These are phyloP conservation scores for Colletotrichum sp. DNA, from an alignment of 2,329 filamentous ascomycete genomes.

Conservation along the genomic window DNA sequence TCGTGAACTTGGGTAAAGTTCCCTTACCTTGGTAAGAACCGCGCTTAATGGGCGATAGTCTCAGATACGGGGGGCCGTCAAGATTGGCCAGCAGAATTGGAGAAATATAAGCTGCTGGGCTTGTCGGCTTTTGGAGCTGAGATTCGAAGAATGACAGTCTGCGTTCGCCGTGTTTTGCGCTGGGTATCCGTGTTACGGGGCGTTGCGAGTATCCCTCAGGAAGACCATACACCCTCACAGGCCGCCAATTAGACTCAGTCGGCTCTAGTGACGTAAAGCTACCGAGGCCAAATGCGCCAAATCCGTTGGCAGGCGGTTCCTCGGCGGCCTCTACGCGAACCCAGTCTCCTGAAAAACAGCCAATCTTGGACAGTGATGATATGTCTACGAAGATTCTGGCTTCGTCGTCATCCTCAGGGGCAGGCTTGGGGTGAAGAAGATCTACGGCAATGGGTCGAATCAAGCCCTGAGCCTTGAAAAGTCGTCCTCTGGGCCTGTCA, in stretches of 20 bases:
- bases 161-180: conserved; percentile 55
- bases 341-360: conserved; percentile 98
- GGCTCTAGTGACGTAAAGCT: conserved; percentile 66
- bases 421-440: conserved; percentile 83
- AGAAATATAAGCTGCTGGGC: conserved; percentile 75
- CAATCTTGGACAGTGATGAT: conserved; percentile 82
- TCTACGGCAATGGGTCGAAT: conserved; percentile 75
- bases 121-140: conserved; percentile 65
- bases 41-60: conserved; percentile 73
- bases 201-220: conserved; percentile 75
- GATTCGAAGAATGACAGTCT: conserved; percentile 70
- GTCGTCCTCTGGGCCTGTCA: conserved; percentile 73
- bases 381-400: conserved; percentile 91
- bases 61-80: conserved; percentile 77
- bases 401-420: conserved; percentile 80
- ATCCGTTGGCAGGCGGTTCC: conserved; percentile 72
- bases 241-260: conserved; percentile 73
- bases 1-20: conserved; percentile 60
- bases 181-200: conserved; percentile 65
- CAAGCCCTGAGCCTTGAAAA: conserved; percentile 85
- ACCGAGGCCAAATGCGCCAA: conserved; percentile 70
- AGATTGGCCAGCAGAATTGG: conserved; percentile 89
- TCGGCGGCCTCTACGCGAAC: conserved; percentile 80
- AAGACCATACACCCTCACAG: conserved; percentile 86
- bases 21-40: conserved; percentile 53